Evolutionary conservation across 1,284 basidiomycete species (phyloP).

Genomic region (Marasmius tenuissimus): DNA sequence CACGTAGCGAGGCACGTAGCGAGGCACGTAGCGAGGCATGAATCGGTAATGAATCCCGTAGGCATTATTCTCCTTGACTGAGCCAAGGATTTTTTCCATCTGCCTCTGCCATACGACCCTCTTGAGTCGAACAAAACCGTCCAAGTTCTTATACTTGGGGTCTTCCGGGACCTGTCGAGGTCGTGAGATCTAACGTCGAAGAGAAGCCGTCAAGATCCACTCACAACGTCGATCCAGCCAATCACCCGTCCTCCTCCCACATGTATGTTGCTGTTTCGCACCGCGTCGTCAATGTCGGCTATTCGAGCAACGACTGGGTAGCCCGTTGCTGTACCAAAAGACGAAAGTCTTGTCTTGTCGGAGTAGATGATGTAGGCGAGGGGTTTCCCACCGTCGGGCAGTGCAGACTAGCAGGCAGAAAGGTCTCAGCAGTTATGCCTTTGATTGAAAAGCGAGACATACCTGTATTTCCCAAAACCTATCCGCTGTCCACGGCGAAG

Average conservation of each 20-base stretch:
- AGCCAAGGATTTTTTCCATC: no score
- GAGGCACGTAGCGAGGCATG: no score
- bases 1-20: no score
- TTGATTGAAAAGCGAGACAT: not conserved
- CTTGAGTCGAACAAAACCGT: not conserved
- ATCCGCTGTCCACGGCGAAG: not conserved
- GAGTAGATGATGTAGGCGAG: not conserved
- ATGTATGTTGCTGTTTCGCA: not conserved
- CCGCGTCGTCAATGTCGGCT: not conserved
- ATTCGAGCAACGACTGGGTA: not conserved
- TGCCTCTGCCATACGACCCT: no score
- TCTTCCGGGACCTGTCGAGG: not conserved
- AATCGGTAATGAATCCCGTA: no score
- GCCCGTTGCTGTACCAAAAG: not conserved
- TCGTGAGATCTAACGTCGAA: not conserved
- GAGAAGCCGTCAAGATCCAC: not conserved
- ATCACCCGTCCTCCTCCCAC: not conserved
- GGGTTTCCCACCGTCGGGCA: not conserved
- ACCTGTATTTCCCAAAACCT: not conserved
- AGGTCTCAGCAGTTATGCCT: not conserved
- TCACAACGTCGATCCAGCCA: not conserved
- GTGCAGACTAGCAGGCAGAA: not conserved
- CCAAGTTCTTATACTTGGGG: not conserved
- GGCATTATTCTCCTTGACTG: no score
- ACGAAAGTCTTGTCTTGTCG: not conserved